Evolutionary conservation across 2,329 filamentous ascomycete genomes (phyloP).

Genomic region (Tolypocladium inflatum): DNA sequence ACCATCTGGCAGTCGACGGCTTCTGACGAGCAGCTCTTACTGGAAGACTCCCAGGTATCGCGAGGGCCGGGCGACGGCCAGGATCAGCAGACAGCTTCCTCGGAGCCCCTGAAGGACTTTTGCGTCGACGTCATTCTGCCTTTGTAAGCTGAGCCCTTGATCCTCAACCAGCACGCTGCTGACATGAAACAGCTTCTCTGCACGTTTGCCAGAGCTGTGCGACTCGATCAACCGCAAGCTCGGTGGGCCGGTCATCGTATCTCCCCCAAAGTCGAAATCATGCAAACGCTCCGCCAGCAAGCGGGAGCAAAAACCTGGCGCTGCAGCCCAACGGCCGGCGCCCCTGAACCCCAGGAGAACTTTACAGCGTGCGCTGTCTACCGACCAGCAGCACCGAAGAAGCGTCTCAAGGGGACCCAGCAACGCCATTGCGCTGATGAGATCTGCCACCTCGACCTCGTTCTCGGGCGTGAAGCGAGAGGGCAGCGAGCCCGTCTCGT

Average conservation of each 20-base stretch:
- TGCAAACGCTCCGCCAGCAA: slow-evolving; percentile 31
- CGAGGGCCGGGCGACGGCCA: slow-evolving; percentile 22
- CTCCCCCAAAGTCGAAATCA: slow-evolving; percentile 41
- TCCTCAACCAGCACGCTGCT: slow-evolving; percentile 14
- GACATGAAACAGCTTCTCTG: slow-evolving; percentile 51
- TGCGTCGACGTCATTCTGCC: slow-evolving; percentile 73
- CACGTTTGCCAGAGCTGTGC: slow-evolving; percentile 64
- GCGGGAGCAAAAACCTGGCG: slow-evolving; percentile 40
- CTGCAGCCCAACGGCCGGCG: slow-evolving; percentile 37
- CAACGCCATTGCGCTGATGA: slow-evolving; percentile 52
- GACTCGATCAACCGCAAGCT: slow-evolving; percentile 65
- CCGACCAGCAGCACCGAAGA: slow-evolving; percentile 42
- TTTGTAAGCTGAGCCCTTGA: slow-evolving; percentile 44
- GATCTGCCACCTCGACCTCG: slow-evolving; percentile 56
- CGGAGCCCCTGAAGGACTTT: slow-evolving; percentile 64
- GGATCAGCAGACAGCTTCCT: slow-evolving; percentile 29
- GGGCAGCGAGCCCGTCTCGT: slow-evolving; percentile 46
- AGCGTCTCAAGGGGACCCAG: slow-evolving; percentile 48
- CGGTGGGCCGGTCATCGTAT: slow-evolving; percentile 57
- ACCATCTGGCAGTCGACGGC: slow-evolving; percentile 79
- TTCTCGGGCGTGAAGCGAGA: slow-evolving; percentile 59
- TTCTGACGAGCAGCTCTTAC: slow-evolving; percentile 43
- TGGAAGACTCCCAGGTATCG: slow-evolving; percentile 37
- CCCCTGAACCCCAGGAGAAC: slow-evolving; percentile 35
- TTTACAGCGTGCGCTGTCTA: slow-evolving; percentile 54